Conservation (phyloP, 1,284 basidiomycete species). For the Ceratobasidium theobromae region DNA sequence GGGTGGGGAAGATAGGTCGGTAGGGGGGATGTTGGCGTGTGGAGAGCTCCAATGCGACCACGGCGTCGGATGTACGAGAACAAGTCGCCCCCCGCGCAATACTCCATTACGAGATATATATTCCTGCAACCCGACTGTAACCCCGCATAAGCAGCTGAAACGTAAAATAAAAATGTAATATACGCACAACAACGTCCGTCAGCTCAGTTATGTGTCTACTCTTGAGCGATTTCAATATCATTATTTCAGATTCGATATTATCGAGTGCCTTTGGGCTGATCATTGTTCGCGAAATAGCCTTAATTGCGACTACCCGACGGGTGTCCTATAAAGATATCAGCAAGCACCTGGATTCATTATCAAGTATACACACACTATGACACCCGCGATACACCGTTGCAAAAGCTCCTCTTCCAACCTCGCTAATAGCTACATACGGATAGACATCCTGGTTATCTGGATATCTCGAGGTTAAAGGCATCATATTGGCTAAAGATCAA, state of each 20-base stretch:
- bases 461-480: constrained; percentile 7
- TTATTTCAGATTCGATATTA: constrained; percentile 96
- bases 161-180: neutral
- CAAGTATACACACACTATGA: constrained; percentile 63
- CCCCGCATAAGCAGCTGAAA: neutral
- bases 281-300: constrained; percentile 88
- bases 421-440: constrained; percentile 70
- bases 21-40: constrained; percentile 66
- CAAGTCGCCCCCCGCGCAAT: constrained; percentile 93
- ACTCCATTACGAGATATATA: constrained; percentile 99
- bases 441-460: constrained; percentile 63
- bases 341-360: constrained; percentile 5
- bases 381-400: constrained; percentile 95
- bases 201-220: constrained; percentile 93
- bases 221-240: constrained; percentile 91
- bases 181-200: constrained; percentile 78
- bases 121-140: constrained; percentile 83
- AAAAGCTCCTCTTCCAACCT: constrained; percentile 88
- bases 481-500: neutral
- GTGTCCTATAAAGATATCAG: constrained; percentile 57
- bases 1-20: constrained; percentile 90
- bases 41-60: constrained; percentile 80
- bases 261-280: constrained; percentile 92
- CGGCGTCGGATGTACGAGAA: constrained; percentile 95
- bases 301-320: constrained; percentile 83